Percentiles rank a stretch among this genome's conserved stretches.
Conservation (phyloP, 1,284 basidiomycete genomes). For the Rhodofomes roseus region DNA sequence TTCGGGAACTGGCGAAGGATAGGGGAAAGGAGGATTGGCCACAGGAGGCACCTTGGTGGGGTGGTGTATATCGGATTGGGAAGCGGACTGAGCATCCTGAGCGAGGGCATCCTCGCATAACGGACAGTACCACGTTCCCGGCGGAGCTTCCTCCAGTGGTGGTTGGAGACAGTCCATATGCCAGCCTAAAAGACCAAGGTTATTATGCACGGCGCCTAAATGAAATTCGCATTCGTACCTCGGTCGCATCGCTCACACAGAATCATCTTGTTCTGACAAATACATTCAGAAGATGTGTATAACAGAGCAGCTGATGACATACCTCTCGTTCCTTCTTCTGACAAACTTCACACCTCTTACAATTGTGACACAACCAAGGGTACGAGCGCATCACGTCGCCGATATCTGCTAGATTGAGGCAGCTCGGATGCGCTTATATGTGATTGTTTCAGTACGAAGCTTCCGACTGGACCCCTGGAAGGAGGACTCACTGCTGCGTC, state of each 20-base stretch:
- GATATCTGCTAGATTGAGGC: constrained; percentile 55
- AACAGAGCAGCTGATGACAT: constrained; percentile 33
- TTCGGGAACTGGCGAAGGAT: not conserved
- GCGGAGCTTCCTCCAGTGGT: constrained; percentile 65
- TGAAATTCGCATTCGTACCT: constrained; percentile 42
- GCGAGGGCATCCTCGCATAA: constrained; percentile 37
- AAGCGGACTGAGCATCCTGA: not conserved
- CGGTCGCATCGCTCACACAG: constrained; percentile 96
- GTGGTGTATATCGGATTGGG: constrained; percentile 12
- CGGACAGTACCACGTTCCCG: constrained; percentile 76
- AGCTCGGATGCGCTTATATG: constrained; percentile 70
- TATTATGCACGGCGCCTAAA: not conserved
- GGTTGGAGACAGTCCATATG: constrained; percentile 87
- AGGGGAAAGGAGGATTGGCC: constrained; percentile 6
- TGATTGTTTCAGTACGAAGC: not conserved
- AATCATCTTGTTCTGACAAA: constrained; percentile 69
- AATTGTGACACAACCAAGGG: constrained; percentile 89
- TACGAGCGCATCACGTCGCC: constrained; percentile 63
- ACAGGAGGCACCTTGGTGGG: not conserved
- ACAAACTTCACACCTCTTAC: constrained; percentile 93
- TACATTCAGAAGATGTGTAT: constrained; percentile 10
- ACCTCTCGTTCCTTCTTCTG: constrained; percentile 86
- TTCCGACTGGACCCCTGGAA: not conserved
- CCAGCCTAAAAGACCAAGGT: constrained; percentile 59
- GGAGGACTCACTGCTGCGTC: constrained; percentile 47